Conservation (phyloP, 768 basidiomycete genomes). For the Amanita thiersii region DNA sequence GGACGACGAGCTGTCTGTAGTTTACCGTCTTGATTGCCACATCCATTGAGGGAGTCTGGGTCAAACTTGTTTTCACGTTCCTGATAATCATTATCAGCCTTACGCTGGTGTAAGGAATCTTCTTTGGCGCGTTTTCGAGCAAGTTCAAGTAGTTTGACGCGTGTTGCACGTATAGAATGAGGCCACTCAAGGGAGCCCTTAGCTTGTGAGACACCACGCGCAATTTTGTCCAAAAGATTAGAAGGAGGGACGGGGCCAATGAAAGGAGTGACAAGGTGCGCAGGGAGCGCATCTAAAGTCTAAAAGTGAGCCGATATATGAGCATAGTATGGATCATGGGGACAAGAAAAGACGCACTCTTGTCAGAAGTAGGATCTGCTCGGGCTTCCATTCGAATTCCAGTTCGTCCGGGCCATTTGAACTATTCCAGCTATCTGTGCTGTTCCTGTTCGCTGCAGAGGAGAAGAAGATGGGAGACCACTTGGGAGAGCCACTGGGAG, state of each 20-base stretch:
- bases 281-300: slow-evolving; percentile 79
- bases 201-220: slow-evolving; percentile 64
- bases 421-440: slow-evolving; percentile 81
- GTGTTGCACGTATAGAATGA: slow-evolving; percentile 74
- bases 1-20: slow-evolving; percentile 34
- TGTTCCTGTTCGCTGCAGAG: slow-evolving; percentile 48
- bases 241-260: slow-evolving; percentile 77
- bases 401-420: slow-evolving; percentile 63
- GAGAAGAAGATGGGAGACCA: slow-evolving; percentile 46
- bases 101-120: slow-evolving; percentile 25
- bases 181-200: slow-evolving; percentile 79
- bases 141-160: slow-evolving; percentile 74
- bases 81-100: slow-evolving; percentile 1
- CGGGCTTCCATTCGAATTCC: slow-evolving; percentile 67
- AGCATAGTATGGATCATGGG: slow-evolving; percentile 10
- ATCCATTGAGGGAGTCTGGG: slow-evolving; percentile 17
- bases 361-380: slow-evolving; percentile 59
- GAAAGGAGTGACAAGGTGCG: slow-evolving; percentile 83
- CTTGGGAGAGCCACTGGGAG: slow-evolving; percentile 52
- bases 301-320: slow-evolving; percentile 18
- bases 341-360: slow-evolving; percentile 38
- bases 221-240: slow-evolving; percentile 82
- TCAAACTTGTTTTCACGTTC: slow-evolving; percentile 33
- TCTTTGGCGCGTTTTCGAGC: slow-evolving; percentile 61
- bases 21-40: slow-evolving; percentile 15